phyloP scores from a whole-genome alignment of 208 protist genomes.

The Leishmania mexicana region DNA sequence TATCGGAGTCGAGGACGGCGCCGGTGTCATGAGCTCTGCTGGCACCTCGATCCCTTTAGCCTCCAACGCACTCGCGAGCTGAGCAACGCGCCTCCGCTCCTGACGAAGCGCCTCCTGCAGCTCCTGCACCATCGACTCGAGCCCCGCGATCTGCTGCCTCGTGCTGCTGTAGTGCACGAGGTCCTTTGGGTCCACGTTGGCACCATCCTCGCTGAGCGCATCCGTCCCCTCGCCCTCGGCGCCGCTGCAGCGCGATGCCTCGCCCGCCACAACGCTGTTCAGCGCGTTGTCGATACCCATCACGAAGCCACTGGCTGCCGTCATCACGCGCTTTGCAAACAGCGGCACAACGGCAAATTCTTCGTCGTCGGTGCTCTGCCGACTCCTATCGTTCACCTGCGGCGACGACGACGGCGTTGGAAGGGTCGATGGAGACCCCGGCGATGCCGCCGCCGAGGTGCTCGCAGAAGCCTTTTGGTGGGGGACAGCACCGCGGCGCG shows the following conservation, averaged over 20 bases:
- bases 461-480: not conserved
- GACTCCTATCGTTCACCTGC: conserved; percentile 8
- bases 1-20: not conserved
- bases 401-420: not conserved
- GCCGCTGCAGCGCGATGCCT: conserved; percentile 13
- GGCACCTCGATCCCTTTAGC: conserved; percentile 36
- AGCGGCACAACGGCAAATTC: conserved; percentile 32
- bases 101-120: conserved; percentile 60
- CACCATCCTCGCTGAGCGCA: conserved; percentile 11
- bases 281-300: conserved; percentile 47
- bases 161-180: conserved; percentile 11
- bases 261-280: conserved; percentile 27
- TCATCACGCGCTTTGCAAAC: conserved; percentile 50
- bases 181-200: conserved; percentile 27
- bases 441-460: conserved; percentile 1
- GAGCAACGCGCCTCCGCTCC: conserved; percentile 32
- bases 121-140: conserved; percentile 63
- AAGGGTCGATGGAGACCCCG: not conserved
- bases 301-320: conserved; percentile 44
- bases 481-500: conserved; percentile 20
- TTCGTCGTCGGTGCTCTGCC: conserved; percentile 12
- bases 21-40: conserved; percentile 1
- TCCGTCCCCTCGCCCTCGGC: not conserved
- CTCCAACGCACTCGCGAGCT: conserved; percentile 36
- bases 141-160: conserved; percentile 25